A percentile compares a stretch with the other conserved stretches of the same genome.
phyloP scores from a whole-genome alignment of 140 eudicot genomes.

The Cichorium intybus region DNA sequence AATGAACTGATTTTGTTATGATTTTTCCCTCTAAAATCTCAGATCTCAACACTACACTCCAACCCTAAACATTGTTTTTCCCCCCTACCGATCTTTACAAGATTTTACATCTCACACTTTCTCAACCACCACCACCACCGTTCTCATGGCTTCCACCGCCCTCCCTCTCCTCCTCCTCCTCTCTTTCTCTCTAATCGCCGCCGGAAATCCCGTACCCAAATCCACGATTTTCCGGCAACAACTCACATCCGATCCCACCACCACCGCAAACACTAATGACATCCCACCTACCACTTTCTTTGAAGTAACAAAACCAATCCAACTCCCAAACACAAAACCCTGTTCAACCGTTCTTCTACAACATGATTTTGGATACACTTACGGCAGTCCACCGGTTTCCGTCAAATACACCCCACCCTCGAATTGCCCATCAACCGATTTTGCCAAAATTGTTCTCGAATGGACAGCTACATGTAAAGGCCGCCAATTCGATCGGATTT shows the following conservation, averaged over 20 bases:
- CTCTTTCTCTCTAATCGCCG: conserved; percentile 17
- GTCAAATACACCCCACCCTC: conserved; percentile 62
- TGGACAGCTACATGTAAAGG: conserved; percentile 80
- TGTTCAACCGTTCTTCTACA: conserved; percentile 45
- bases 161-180: conserved; percentile 23
- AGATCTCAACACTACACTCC: neutral
- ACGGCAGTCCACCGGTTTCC: conserved; percentile 53
- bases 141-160: conserved; percentile 31
- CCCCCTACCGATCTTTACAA: neutral
- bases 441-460: conserved; percentile 56
- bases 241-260: conserved; percentile 11
- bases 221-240: conserved; percentile 29
- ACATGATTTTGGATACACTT: conserved; percentile 70
- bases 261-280: conserved; percentile 1
- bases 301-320: conserved; percentile 71
- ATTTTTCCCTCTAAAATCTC: neutral
- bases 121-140: conserved; percentile 21
- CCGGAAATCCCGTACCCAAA: conserved; percentile 8
- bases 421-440: conserved; percentile 42
- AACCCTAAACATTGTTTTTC: neutral
- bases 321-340: conserved; percentile 60
- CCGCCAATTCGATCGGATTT: conserved; percentile 73
- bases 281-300: conserved; percentile 54
- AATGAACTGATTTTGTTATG: neutral
- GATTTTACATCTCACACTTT: neutral